These are phyloP conservation scores for Ceriops decandra DNA, from an alignment of 345 rosid species.

Conservation along the genomic window DNA sequence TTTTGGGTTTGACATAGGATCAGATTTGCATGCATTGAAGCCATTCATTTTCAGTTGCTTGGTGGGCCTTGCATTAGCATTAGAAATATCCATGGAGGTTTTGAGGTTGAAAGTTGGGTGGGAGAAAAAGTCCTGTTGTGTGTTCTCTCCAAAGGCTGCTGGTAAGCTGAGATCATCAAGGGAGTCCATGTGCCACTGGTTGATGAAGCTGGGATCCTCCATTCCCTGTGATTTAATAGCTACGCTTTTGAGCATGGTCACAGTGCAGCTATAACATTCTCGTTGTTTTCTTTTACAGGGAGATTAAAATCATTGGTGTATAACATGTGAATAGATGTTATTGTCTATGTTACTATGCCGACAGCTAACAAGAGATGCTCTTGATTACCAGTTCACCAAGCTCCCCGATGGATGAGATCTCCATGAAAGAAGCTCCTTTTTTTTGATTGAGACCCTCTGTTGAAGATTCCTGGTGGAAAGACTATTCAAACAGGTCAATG, in stretches of 20 bases:
- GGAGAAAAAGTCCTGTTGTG: conserved; percentile 21
- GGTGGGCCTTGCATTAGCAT: conserved; percentile 24
- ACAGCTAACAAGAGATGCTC: neutral
- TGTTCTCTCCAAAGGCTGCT: conserved; percentile 45
- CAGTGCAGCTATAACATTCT: too few relatives aligned
- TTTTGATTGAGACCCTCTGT: conserved; percentile 11
- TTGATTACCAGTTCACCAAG: conserved; percentile 37
- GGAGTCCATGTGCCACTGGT: conserved; percentile 48
- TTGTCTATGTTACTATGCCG: neutral
- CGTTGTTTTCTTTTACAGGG: too few relatives aligned
- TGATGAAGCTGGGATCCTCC: conserved; percentile 45
- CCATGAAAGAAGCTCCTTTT: conserved; percentile 35
- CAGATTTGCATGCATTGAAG: conserved; percentile 27
- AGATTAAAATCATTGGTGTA: too few relatives aligned
- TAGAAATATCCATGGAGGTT: conserved; percentile 16
- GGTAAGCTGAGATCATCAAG: conserved; percentile 37
- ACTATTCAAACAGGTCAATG: neutral
- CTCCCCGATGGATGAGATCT: conserved; percentile 44
- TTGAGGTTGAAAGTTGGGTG: conserved; percentile 22
- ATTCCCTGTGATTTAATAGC: conserved; percentile 33
- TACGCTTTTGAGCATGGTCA: neutral
- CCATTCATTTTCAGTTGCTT: conserved; percentile 42
- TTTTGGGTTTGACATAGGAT: conserved; percentile 26
- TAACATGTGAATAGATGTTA: too few relatives aligned
- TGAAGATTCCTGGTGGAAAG: neutral